Evolutionary conservation across 192 early-diverging fungal genomes (phyloP).

Genomic region (Chytriomyces sp.): DNA sequence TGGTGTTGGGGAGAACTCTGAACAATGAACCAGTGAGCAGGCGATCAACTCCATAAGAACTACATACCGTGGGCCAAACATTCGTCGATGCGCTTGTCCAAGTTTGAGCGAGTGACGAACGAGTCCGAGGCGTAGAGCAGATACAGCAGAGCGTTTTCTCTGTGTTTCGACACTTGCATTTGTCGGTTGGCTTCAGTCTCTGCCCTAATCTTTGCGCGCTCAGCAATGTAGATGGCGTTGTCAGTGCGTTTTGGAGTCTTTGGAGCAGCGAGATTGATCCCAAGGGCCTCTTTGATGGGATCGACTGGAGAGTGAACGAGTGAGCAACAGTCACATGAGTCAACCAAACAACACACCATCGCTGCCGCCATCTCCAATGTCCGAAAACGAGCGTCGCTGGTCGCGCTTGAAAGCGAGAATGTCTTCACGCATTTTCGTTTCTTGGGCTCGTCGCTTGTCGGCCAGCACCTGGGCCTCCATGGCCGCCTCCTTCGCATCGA

Average conservation of each 20-base stretch:
- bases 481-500: slow-evolving; percentile 29
- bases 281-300: not conserved
- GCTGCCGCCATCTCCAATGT: not conserved
- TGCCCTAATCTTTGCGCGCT: not conserved
- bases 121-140: slow-evolving; percentile 29
- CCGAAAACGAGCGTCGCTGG: not conserved
- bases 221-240: slow-evolving; percentile 4
- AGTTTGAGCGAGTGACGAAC: slow-evolving; percentile 15
- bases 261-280: not conserved
- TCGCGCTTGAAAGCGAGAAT: not conserved
- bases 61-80: slow-evolving; percentile 7
- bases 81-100: slow-evolving; percentile 26
- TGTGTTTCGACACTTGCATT: not conserved
- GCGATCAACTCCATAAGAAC: no score
- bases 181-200: slow-evolving; percentile 11
- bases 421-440: not conserved
- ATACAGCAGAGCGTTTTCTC: slow-evolving; percentile 16
- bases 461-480: slow-evolving; percentile 1
- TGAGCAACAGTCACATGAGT: no score
- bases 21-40: no score
- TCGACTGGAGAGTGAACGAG: no score
- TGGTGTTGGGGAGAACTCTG: no score
- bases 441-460: not conserved
- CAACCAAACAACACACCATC: no score
- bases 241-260: not conserved